These are phyloP conservation scores for Apophysomyces elegans DNA, from an alignment of 371 early-diverging fungal species.

Conservation along the genomic window DNA sequence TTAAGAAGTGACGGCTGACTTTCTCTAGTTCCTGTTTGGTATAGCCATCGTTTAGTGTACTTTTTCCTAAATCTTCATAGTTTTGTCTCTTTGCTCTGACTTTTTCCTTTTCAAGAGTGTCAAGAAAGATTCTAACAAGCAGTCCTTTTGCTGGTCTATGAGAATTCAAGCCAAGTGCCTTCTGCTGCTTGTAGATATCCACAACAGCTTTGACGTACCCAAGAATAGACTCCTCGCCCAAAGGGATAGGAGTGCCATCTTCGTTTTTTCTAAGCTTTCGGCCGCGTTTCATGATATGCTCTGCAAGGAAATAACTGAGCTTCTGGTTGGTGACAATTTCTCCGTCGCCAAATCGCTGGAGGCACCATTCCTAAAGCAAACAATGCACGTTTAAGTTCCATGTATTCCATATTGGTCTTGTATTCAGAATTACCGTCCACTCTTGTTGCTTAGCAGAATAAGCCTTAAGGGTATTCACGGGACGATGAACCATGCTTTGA, in stretches of 20 bases:
- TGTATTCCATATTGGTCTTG: no score
- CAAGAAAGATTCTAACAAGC: background rate
- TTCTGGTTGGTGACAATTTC: background rate
- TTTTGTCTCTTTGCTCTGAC: background rate
- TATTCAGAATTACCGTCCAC: no score
- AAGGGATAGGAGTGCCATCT: constrained; percentile 13
- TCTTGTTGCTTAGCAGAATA: no score
- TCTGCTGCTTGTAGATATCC: background rate
- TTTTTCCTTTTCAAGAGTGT: background rate
- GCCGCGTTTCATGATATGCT: constrained; percentile 1
- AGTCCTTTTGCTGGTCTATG: background rate
- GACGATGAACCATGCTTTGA: no score
- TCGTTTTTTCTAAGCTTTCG: constrained; percentile 1
- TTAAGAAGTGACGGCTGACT: background rate
- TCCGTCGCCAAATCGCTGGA: background rate
- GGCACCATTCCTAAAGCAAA: background rate
- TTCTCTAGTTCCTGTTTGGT: constrained; percentile 11
- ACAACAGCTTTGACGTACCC: constrained; percentile 8
- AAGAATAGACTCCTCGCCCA: background rate
- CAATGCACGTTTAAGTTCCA: no score
- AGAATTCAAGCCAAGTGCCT: background rate
- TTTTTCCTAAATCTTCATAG: constrained; percentile 9
- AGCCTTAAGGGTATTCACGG: no score
- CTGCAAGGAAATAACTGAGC: constrained; percentile 3
- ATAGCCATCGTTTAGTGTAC: constrained; percentile 10